Conservation (phyloP, 108 stramenopile genomes). For the Poteriospumella lacustris region DNA sequence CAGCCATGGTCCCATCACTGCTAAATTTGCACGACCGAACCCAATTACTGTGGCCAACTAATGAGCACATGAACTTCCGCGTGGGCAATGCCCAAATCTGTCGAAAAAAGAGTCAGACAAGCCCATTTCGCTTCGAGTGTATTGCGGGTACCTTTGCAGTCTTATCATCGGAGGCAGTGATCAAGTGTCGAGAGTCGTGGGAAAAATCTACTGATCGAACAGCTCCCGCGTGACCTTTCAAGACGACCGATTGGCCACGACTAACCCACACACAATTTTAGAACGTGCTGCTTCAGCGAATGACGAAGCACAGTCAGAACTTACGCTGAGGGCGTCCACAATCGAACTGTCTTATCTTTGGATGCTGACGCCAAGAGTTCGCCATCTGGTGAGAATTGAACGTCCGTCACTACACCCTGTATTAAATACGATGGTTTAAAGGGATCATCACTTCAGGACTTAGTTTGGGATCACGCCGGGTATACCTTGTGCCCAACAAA, state of each 20-base stretch:
- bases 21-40: slow-evolving; percentile 54
- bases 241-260: slow-evolving; percentile 40
- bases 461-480: background rate
- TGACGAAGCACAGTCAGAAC: background rate
- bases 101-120: background rate
- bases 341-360: slow-evolving; percentile 52
- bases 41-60: slow-evolving; percentile 56
- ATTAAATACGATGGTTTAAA: background rate
- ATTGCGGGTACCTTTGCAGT: slow-evolving; percentile 53
- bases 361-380: slow-evolving; percentile 49
- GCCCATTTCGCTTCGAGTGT: background rate
- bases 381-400: slow-evolving; percentile 47
- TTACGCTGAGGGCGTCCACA: slow-evolving; percentile 55
- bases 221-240: slow-evolving; percentile 55
- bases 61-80: slow-evolving; percentile 15
- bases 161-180: slow-evolving; percentile 62
- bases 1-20: slow-evolving; percentile 38
- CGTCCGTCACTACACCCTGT: slow-evolving; percentile 26
- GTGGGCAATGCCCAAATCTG: slow-evolving; percentile 6
- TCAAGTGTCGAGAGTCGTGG: slow-evolving; percentile 37
- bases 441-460: slow-evolving; percentile 23
- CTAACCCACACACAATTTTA: background rate
- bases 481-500: slow-evolving; percentile 54
- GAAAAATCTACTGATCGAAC: slow-evolving; percentile 54
- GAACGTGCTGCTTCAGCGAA: background rate